Conservation (phyloP, 2,329 filamentous ascomycete genomes). For the Colletotrichum melonis region DNA sequence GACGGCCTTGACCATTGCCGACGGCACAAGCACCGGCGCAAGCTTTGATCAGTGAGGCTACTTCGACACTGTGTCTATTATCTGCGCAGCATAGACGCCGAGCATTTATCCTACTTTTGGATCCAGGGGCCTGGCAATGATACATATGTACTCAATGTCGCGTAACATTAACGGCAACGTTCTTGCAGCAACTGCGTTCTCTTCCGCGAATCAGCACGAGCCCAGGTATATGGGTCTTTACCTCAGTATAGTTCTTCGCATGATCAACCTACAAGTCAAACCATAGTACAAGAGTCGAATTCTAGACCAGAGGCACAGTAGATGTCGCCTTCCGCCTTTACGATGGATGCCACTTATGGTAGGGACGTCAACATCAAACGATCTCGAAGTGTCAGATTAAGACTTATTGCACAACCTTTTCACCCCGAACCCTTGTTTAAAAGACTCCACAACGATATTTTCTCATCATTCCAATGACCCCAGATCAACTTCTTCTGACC, state of each 20-base stretch:
- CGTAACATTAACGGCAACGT: constrained; percentile 19
- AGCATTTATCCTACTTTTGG: neutral
- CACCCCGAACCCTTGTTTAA: no score
- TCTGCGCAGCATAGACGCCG: neutral
- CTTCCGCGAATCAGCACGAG: constrained; percentile 19
- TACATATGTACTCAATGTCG: neutral
- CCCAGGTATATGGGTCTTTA: neutral
- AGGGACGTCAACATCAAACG: neutral
- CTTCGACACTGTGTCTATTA: neutral
- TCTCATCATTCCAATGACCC: no score
- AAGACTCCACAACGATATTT: no score
- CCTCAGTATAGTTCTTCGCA: neutral
- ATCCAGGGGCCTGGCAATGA: neutral
- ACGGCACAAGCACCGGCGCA: neutral
- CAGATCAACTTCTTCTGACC: neutral
- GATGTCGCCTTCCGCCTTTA: neutral
- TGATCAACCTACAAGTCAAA: neutral
- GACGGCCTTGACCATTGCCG: neutral
- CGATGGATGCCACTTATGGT: neutral
- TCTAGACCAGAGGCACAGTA: neutral
- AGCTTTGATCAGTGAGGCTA: neutral
- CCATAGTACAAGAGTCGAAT: neutral
- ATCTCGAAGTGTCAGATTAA: neutral
- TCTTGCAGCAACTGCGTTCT: neutral
- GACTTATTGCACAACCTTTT: neutral